Conservation (phyloP, 2,329 filamentous ascomycete species). For the Hypomyces perniciosus region DNA sequence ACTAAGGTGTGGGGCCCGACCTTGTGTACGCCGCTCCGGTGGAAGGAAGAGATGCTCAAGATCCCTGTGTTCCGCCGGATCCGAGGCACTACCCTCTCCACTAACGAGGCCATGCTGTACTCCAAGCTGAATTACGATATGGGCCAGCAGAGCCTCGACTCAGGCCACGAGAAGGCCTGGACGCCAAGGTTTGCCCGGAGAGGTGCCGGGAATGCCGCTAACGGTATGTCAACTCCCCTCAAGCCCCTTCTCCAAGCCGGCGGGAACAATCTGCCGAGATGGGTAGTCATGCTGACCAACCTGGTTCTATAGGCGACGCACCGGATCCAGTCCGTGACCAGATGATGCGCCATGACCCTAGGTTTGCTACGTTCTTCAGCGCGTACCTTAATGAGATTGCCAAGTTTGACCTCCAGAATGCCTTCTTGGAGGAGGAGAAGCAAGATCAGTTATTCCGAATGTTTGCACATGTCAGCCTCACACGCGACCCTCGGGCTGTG, state of each 20-base stretch:
- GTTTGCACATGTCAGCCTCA: conserved; percentile 20
- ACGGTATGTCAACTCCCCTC: conserved; percentile 16
- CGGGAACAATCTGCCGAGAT: not conserved
- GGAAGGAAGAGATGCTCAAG: conserved; percentile 24
- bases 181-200: conserved; percentile 15
- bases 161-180: conserved; percentile 15
- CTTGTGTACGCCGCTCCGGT: conserved; percentile 18
- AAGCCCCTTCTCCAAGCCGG: not conserved
- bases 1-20: conserved; percentile 13
- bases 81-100: conserved; percentile 11
- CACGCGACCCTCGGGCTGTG: conserved; percentile 19
- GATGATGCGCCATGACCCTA: conserved; percentile 25
- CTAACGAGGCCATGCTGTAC: conserved; percentile 19
- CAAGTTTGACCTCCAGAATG: conserved; percentile 25
- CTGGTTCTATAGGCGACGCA: conserved; percentile 16
- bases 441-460: conserved; percentile 11
- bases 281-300: conserved; percentile 1
- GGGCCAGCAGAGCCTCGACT: conserved; percentile 19
- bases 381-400: conserved; percentile 25
- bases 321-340: conserved; percentile 22
- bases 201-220: conserved; percentile 18
- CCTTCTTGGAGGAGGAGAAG: conserved; percentile 19
- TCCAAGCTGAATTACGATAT: conserved; percentile 23
- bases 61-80: conserved; percentile 20
- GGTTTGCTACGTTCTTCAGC: conserved; percentile 22